Conservation (phyloP, 2,329 filamentous ascomycete genomes). For the Nannizziopsis arthrosporioides region DNA sequence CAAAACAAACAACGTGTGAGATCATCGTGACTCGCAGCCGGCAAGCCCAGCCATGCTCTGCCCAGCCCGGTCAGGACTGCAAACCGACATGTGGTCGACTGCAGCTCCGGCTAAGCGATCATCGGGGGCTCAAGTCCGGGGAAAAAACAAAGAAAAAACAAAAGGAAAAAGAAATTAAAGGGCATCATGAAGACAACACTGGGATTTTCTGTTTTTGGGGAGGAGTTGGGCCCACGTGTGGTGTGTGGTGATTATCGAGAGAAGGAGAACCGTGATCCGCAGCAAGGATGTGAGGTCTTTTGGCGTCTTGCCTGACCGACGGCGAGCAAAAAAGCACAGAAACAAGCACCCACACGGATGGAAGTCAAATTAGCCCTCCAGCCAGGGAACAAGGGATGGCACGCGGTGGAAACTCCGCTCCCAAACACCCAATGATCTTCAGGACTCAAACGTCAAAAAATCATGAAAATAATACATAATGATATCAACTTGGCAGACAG, state of each 20-base stretch:
- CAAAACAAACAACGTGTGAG: background rate
- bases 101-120: background rate
- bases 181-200: background rate
- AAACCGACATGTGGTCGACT: background rate
- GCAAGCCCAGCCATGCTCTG: no score
- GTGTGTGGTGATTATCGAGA: background rate
- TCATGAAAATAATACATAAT: no score
- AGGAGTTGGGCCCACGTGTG: constrained; percentile 4
- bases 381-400: no score
- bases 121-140: background rate
- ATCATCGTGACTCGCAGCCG: background rate
- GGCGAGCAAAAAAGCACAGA: no score
- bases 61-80: background rate
- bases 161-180: background rate
- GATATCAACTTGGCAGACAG: background rate
- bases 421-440: no score
- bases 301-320: no score
- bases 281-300: constrained; percentile 7
- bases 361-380: no score
- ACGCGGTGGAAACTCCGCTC: no score
- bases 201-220: constrained; percentile 4
- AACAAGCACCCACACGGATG: no score
- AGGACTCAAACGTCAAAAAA: no score
- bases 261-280: constrained; percentile 9
- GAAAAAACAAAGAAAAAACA: no score